Evolutionary conservation across 2,329 filamentous ascomycete genomes (phyloP), one percentile per base, ranked within the genome.

Genomic region (Pseudogymnoascus pannorum): DNA sequence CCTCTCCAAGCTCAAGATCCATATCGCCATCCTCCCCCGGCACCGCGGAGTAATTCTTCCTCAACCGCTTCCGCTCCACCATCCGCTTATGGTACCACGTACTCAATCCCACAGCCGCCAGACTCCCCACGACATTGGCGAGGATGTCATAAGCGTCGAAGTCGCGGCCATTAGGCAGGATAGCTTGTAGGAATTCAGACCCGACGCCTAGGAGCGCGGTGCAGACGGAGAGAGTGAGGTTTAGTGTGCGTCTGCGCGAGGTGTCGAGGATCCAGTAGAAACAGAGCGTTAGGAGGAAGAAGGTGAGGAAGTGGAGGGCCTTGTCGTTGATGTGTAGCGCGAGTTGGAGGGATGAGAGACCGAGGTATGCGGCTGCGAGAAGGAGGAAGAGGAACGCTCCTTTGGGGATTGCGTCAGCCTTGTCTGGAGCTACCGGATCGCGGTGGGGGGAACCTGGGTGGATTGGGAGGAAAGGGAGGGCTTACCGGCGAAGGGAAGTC

Each of bases 261-360:
- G 92, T 95, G 74, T 99, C 94, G 69, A 97, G 77, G 72, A 97
- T 89, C 92, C 94, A 99, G 84, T 99, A 99, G 81, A 97, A 97
- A 68, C 83, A 77, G 66, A 89, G 75, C 14, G 93, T 96, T 60
- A 99, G 82, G 67, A 91, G 72, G 80, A 97, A 96, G 79, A 99
- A 97, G 69, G 89, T 92, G 62, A 92, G 64, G 68, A 89, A 81
- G 75, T 97, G 94, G 26, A 97, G 82, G 70, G 89, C 78, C 76
- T 99, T 97, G 81, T 97, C 92, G 78, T 95, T 92, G 72, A 93
- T 82, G 70, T 80, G 73, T 64, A 75, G 68, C 64, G 76, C 76
- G 67, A 84, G 70, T 66, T 86, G 81, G 60, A 86, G 72, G 38
- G 81, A 77, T 31, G 90, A 87, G 61, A 97, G 87, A 66, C 92